These are phyloP conservation scores for Alternaria gaisen DNA, from an alignment of 2,329 filamentous ascomycete genomes.

Conservation along the genomic window DNA sequence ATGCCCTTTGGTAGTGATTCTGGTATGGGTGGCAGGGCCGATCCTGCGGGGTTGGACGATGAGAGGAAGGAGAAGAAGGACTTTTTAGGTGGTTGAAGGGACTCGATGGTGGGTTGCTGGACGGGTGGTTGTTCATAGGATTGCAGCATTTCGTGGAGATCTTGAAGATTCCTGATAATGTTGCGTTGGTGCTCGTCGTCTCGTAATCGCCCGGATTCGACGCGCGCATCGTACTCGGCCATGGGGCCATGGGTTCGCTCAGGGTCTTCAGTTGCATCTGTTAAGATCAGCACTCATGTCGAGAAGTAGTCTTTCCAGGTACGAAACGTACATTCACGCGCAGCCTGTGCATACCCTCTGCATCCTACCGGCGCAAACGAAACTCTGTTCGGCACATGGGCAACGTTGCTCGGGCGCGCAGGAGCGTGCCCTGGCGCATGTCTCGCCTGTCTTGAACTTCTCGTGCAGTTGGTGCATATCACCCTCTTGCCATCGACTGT, in stretches of 20 bases:
- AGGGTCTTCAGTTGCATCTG: conserved; percentile 24
- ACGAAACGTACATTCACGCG: conserved; percentile 32
- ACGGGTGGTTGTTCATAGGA: conserved; percentile 78
- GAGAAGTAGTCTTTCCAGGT: background rate
- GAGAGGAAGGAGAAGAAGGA: conserved; percentile 71
- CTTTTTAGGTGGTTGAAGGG: conserved; percentile 64
- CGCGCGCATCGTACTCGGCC: conserved; percentile 85
- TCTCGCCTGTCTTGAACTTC: conserved; percentile 20
- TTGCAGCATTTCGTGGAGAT: conserved; percentile 83
- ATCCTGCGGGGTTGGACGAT: conserved; percentile 50
- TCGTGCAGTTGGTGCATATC: conserved; percentile 42
- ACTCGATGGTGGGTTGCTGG: conserved; percentile 78
- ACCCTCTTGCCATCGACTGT: conserved; percentile 20
- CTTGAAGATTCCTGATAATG: conserved; percentile 88
- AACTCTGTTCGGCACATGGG: conserved; percentile 10
- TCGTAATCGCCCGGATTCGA: conserved; percentile 74
- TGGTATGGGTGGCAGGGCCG: conserved; percentile 65
- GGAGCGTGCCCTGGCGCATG: conserved; percentile 12
- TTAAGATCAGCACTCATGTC: conserved; percentile 14
- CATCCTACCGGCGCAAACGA: conserved; percentile 17
- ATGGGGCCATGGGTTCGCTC: conserved; percentile 70
- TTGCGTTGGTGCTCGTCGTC: conserved; percentile 93
- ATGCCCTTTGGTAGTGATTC: conserved; percentile 83
- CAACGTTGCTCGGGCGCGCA: conserved; percentile 11
- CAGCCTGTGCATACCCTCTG: conserved; percentile 43